A percentile compares a stretch with the other conserved stretches of the same genome.
Conservation (phyloP, 805 yeast species). For the Grigorovia jiainica region DNA sequence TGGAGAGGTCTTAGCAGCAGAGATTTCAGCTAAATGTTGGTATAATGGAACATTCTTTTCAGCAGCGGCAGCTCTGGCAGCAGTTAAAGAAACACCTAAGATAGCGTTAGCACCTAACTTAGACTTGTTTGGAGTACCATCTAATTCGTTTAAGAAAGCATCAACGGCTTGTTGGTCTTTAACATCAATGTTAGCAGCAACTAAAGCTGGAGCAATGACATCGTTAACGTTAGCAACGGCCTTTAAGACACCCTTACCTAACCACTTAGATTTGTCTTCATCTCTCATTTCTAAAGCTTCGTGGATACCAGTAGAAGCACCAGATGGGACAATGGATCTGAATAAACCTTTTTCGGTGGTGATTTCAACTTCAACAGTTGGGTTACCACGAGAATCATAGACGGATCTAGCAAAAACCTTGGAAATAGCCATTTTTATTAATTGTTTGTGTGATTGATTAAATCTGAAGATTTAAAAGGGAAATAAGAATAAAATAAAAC, state of each 20-base stretch:
- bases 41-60: conserved; percentile 89
- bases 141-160: conserved; percentile 74
- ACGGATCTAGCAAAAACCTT: conserved; percentile 92
- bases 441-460: conserved; percentile 15
- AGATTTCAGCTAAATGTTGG: conserved; percentile 75
- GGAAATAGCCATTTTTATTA: conserved; percentile 59
- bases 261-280: conserved; percentile 95
- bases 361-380: conserved; percentile 97
- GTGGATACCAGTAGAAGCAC: conserved; percentile 98
- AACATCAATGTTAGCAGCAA: conserved; percentile 74
- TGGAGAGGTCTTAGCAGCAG: conserved; percentile 64
- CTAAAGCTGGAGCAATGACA: conserved; percentile 86
- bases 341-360: conserved; percentile 86
- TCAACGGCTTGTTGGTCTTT: conserved; percentile 81
- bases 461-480: neutral
- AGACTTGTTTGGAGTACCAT: conserved; percentile 95
- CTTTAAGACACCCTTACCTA: conserved; percentile 96
- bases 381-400: conserved; percentile 99
- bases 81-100: conserved; percentile 95
- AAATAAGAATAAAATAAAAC: conserved; percentile 1
- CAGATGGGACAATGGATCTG: conserved; percentile 98
- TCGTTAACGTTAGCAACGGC: conserved; percentile 96
- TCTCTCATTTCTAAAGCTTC: conserved; percentile 99
- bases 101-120: conserved; percentile 98
- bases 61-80: conserved; percentile 97